These are phyloP conservation scores for Corylus heterophylla DNA, from an alignment of 306 rosid genomes.

Conservation along the genomic window DNA sequence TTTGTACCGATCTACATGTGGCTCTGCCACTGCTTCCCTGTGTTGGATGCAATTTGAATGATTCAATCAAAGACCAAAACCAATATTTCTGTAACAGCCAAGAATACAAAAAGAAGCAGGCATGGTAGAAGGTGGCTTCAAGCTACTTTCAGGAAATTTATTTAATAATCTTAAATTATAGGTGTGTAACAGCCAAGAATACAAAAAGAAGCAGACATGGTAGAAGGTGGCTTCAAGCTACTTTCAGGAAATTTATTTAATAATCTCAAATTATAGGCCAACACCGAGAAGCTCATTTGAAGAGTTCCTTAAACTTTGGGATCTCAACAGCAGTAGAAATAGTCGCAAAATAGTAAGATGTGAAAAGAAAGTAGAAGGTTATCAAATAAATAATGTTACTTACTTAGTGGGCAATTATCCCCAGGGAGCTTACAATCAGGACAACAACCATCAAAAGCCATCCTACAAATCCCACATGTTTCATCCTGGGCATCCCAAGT, in stretches of 20 bases:
- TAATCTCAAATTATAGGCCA: neutral
- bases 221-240: neutral
- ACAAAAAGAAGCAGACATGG: neutral
- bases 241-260: neutral
- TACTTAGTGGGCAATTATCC: conserved; percentile 89
- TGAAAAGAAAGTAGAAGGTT: neutral
- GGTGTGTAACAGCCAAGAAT: neutral
- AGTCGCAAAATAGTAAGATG: neutral
- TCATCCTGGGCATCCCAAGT: conserved; percentile 96
- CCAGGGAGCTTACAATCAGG: conserved; percentile 93
- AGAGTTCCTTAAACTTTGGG: neutral
- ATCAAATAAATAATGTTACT: conserved; percentile 28
- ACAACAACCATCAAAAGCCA: conserved; percentile 97
- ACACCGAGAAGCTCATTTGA: neutral
- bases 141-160: neutral
- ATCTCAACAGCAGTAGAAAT: conserved; percentile 7
- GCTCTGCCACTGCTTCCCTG: too few relatives aligned
- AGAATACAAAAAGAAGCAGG: neutral
- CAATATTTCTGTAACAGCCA: neutral
- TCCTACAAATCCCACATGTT: conserved; percentile 89
- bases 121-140: neutral
- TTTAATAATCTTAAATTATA: too few relatives aligned
- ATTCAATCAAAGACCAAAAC: neutral
- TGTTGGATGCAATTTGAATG: neutral
- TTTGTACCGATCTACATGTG: too few relatives aligned